Base-by-base conservation (phyloP, 352 stramenopile genomes). In the Aphanomyces astaci region DNA sequence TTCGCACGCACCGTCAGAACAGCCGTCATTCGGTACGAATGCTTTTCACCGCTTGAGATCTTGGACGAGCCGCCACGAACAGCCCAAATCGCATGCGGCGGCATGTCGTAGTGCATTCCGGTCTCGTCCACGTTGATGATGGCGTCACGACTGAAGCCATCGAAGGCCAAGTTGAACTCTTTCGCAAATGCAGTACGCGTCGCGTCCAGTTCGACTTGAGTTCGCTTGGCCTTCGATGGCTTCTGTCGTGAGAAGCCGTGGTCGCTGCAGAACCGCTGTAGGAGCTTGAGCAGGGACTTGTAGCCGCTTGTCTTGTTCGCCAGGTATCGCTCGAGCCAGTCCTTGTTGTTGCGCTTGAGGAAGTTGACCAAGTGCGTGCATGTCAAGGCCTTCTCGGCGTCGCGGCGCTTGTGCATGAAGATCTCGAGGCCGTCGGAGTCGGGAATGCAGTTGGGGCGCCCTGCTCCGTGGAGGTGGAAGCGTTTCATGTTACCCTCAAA, bases 71-170 rank as follows among this genome's bases (percentile, higher is more conserved):
- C 73, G 17, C 73, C 62, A 2, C 39, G 25, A 15, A 49, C 9
- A 0, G 66, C 59, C 57, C 71, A 75, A 17, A 64, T 67, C 0
- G 45, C 25, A 1, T 28, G 2, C 0, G 52, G 70, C 17, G 73
- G 70, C 10, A n/a, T 65, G 66, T 75, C 67, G 25, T 32, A 59
- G 9, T 62, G 73, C 2, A 74, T 30, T 0, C 9, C 27, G 0
- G 73, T 73, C 54, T 78, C 73, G 33, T 75, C 73, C 1, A 66
- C 28, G 24, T 71, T 75, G 9, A 53, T 27, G 4, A 53, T 24
- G 9, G 45, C 22, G 9, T 10, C 45, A 24, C 9, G 13, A 53
- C 22, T 5, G 45, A 27, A 53, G 45, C 45, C 45, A 25, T 10
- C 22, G 19, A 27, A 53, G 9, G 22, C 45, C 13, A 25, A 9